Evolutionary conservation across 192 early-diverging fungal genomes (phyloP), one percentile per base, ranked within the genome.

Genomic region (Gigaspora rosea): DNA sequence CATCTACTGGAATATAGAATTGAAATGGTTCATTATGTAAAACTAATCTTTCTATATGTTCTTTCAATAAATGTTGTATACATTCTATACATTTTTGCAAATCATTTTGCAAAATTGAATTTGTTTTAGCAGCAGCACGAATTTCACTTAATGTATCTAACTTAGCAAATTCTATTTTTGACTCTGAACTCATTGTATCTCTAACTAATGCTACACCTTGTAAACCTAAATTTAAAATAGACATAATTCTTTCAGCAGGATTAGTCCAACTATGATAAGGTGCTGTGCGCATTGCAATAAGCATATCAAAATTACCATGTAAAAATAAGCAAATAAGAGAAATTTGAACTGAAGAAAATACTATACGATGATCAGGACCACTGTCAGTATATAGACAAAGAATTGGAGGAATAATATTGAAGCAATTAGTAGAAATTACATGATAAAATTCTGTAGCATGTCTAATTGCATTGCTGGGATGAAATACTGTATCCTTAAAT

Each of bases 241-340:
- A 59, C 20, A 59, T 59, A 59, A 59, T 59, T 8, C 18, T 59
- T 7, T 59, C 58, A 27, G 58, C 54, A n/a, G 54, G n/a, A 32
- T 61, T 61, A 32, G 58, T 61, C 58, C 22, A 61, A 32, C 22
- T 61, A 61, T 61, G 8, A 27, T 61, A 11, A 61, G 22, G 9
- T 61, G 22, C 22, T 33, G 22, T 61, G 12, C 58, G 9, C 22
- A 61, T 61, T 32, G 22, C 22, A 61, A 61, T 61, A 9, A 61
- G 58, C 58, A 61, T 61, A 61, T 61, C 22, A 61, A 61, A 61
- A 61, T 61, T 12, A 3, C 20, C 6, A 27, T 22, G 22, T 61
- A 61, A 61, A 61, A 61, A 61, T 22, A 61, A 22, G 22, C 58
- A 61, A 61, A 61, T 61, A 20, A 61, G 58, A 61, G 58, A 61